Percentiles rank a stretch among this genome's conserved stretches.
phyloP scores from a whole-genome alignment of 306 rosid genomes.

The Acmispon strigosus region DNA sequence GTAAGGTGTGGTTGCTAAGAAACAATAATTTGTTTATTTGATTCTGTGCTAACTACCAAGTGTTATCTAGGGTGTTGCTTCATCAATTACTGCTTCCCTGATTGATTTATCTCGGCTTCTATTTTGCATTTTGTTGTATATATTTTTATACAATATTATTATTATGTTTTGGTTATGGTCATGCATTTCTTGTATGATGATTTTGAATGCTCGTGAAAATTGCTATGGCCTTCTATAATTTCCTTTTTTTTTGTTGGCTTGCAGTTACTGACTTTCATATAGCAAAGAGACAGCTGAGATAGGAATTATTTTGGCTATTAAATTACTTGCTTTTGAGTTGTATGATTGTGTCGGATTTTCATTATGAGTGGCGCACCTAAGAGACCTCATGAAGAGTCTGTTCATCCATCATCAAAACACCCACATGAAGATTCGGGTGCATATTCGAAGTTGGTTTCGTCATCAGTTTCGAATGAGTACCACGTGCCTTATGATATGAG shows the following conservation, averaged over 20 bases:
- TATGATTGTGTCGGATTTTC: constrained; percentile 18
- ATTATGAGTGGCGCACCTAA: constrained; percentile 74
- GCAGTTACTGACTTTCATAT: constrained; percentile 6
- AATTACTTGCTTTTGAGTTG: constrained; percentile 19
- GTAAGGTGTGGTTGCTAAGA: neutral
- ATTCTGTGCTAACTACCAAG: neutral
- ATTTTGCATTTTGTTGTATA: neutral
- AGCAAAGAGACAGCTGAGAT: neutral
- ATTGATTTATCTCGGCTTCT: neutral
- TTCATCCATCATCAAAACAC: constrained; percentile 63
- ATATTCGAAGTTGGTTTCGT: constrained; percentile 42
- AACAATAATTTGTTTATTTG: neutral
- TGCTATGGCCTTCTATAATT: neutral
- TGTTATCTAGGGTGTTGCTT: neutral
- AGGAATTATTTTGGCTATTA: constrained; percentile 9
- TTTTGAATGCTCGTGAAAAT: neutral
- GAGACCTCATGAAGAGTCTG: constrained; percentile 72
- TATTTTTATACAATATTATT: neutral
- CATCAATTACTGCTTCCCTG: neutral
- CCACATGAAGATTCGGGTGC: constrained; percentile 59
- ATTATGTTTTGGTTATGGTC: neutral
- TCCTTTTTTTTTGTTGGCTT: constrained; percentile 14
- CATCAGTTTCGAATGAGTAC: constrained; percentile 49
- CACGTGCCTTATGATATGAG: constrained; percentile 48
- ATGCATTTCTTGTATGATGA: neutral